Conservation (phyloP, 192 early-diverging fungal species). For the Jimgerdemannia flammicorona region DNA sequence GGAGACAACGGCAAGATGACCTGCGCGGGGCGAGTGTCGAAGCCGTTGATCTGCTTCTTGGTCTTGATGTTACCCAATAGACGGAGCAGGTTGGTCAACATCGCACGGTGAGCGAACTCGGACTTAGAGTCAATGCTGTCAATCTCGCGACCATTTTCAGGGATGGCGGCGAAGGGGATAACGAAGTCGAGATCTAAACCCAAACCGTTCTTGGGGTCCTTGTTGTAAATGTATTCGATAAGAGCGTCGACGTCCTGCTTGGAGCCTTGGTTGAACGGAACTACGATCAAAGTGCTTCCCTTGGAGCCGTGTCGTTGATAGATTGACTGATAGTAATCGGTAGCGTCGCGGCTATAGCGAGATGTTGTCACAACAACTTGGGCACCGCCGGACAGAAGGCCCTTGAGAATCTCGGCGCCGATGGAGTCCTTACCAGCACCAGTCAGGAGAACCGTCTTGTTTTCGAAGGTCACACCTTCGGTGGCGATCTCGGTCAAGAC, state of each 20-base stretch:
- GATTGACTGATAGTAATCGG: conserved; percentile 83
- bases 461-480: conserved; percentile 82
- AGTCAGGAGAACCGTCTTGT: conserved; percentile 83
- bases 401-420: conserved; percentile 78
- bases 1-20: conserved; percentile 90
- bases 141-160: conserved; percentile 84
- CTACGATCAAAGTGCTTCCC: conserved; percentile 78
- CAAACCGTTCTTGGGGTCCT: conserved; percentile 68
- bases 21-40: conserved; percentile 83
- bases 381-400: conserved; percentile 82
- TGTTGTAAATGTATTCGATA: conserved; percentile 85
- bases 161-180: conserved; percentile 93
- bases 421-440: conserved; percentile 91
- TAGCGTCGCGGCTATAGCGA: conserved; percentile 72
- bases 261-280: conserved; percentile 94
- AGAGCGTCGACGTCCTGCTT: conserved; percentile 77
- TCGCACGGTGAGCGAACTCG: conserved; percentile 89
- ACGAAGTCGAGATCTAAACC: conserved; percentile 94
- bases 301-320: conserved; percentile 89
- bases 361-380: conserved; percentile 91
- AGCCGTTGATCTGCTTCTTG: conserved; percentile 71
- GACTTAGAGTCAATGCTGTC: conserved; percentile 81
- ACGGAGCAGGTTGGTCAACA: conserved; percentile 91
- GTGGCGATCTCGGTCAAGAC: conserved; percentile 75
- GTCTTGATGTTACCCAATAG: conserved; percentile 82